These are phyloP conservation scores for Macrotyloma uniflorum DNA, from an alignment of 306 rosid genomes.

Conservation along the genomic window DNA sequence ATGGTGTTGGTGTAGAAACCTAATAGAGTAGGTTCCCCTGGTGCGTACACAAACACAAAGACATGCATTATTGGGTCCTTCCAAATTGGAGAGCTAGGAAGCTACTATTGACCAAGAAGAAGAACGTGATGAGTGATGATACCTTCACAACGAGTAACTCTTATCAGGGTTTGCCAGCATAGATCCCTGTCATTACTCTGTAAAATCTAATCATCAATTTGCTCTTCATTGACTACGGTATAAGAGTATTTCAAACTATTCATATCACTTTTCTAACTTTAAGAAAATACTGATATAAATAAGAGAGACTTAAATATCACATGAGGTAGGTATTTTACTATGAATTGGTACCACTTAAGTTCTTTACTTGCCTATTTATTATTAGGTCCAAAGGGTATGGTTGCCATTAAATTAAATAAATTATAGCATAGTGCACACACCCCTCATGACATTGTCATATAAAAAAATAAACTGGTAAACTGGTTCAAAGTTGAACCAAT, in stretches of 20 bases:
- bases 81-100: not conserved
- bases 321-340: conserved; percentile 1
- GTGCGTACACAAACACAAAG: too few relatives aligned
- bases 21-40: not conserved
- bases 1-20: too few relatives aligned
- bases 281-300: not conserved
- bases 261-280: not conserved
- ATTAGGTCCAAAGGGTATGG: not conserved
- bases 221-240: conserved; percentile 22
- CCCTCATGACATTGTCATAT: not conserved
- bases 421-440: not conserved
- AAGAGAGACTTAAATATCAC: not conserved
- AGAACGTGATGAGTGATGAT: conserved; percentile 28
- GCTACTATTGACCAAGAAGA: not conserved
- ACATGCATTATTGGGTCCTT: not conserved
- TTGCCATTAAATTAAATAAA: conserved; percentile 23
- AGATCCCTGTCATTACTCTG: conserved; percentile 22
- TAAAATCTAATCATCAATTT: conserved; percentile 27
- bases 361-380: not conserved
- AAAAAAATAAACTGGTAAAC: too few relatives aligned
- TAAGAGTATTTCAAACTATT: not conserved
- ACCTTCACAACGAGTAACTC: not conserved
- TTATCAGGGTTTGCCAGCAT: conserved; percentile 37
- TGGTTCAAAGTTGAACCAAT: too few relatives aligned
- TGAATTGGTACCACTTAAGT: conserved; percentile 1